Percentiles rank a stretch among this genome's conserved stretches.
phyloP scores from a whole-genome alignment of 164 flowering plant species.

The Warburgia ugandensis region DNA sequence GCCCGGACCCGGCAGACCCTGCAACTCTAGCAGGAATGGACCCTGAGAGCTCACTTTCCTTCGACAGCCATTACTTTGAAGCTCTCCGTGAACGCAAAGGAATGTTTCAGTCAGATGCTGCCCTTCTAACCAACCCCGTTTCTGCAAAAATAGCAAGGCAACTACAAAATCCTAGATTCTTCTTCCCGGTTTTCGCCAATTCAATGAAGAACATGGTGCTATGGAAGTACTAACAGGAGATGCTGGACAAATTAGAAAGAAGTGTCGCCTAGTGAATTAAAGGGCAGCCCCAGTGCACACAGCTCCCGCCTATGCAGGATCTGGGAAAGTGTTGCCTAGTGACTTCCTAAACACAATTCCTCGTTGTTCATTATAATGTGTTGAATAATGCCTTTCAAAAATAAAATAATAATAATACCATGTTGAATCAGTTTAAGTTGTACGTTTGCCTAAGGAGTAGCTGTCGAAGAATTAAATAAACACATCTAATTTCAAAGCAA shows the following conservation, averaged over 20 bases:
- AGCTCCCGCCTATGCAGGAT: too few species aligned
- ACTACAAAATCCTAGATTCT: neutral
- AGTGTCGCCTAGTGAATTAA: slow-evolving; percentile 4
- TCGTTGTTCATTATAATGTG: too few species aligned
- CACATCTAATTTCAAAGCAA: too few species aligned
- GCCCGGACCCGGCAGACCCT: slow-evolving; percentile 22
- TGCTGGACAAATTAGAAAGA: slow-evolving; percentile 12
- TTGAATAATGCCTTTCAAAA: too few species aligned
- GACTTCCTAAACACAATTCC: too few species aligned
- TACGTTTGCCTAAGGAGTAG: too few species aligned
- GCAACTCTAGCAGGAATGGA: slow-evolving; percentile 42
- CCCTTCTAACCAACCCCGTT: slow-evolving; percentile 30
- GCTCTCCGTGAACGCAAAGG: slow-evolving; percentile 26
- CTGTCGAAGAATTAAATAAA: too few species aligned
- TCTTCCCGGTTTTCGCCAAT: slow-evolving; percentile 3
- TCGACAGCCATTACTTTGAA: slow-evolving; percentile 32
- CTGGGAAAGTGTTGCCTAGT: too few species aligned
- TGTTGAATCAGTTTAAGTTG: too few species aligned
- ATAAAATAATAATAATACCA: too few species aligned
- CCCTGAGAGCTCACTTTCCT: slow-evolving; percentile 23
- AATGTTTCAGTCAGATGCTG: slow-evolving; percentile 51
- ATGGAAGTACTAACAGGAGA: slow-evolving; percentile 6
- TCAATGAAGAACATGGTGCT: slow-evolving; percentile 15
- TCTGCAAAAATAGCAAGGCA: neutral
- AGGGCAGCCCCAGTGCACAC: too few species aligned